Conservation (phyloP, 306 rosid genomes). For the Purshia tridentata region DNA sequence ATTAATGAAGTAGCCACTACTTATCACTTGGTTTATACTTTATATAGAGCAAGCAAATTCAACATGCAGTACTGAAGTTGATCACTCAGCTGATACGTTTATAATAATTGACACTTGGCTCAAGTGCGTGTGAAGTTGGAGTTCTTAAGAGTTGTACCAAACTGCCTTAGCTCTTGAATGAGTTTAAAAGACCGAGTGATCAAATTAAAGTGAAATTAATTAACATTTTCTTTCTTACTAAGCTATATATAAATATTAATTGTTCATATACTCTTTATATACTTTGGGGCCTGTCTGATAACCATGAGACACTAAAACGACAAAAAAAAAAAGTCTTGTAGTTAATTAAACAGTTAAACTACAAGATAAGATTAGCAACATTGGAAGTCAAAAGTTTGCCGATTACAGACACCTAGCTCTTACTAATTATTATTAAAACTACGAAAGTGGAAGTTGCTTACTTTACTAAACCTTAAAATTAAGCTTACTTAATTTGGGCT, state of each 20-base stretch:
- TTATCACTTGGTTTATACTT: too few species aligned
- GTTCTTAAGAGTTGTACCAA: not conserved
- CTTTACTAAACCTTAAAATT: not conserved
- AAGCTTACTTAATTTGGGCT: not conserved
- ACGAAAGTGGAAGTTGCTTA: not conserved
- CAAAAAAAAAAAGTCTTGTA: not conserved
- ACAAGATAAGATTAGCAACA: not conserved
- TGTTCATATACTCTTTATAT: too few species aligned
- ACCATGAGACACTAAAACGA: not conserved
- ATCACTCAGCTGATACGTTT: not conserved
- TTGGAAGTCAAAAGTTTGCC: conserved; percentile 9
- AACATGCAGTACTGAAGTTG: too few species aligned
- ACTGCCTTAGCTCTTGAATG: conserved; percentile 4
- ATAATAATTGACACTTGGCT: not conserved
- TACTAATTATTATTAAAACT: not conserved
- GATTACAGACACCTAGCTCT: not conserved
- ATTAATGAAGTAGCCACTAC: too few species aligned
- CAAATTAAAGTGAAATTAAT: not conserved
- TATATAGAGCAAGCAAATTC: too few species aligned
- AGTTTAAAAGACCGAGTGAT: not conserved
- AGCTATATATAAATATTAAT: too few species aligned
- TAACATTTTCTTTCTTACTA: too few species aligned
- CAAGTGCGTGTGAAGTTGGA: not conserved
- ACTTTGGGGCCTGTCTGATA: not conserved
- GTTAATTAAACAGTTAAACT: too few species aligned